Conservation (phyloP, 2,329 filamentous ascomycete species). For the Sclerotinia spermophila region DNA sequence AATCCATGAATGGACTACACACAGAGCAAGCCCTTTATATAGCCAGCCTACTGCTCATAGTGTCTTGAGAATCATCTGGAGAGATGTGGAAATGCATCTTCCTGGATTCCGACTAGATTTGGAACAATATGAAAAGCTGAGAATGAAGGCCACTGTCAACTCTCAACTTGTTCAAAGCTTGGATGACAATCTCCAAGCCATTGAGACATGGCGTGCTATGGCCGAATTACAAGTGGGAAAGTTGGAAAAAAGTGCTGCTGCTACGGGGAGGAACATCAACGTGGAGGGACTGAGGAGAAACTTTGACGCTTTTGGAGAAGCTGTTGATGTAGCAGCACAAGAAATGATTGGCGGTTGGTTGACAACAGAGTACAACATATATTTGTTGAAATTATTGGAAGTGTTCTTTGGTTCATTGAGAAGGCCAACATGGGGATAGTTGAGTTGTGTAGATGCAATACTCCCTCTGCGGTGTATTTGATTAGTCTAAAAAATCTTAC, state of each 20-base stretch:
- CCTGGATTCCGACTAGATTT: not conserved
- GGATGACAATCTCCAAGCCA: constrained; percentile 13
- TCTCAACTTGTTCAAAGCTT: not conserved
- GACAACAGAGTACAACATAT: not conserved
- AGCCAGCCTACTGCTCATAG: constrained; percentile 5
- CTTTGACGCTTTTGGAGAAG: constrained; percentile 2
- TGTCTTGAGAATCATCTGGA: constrained; percentile 12
- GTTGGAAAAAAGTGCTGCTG: constrained; percentile 4
- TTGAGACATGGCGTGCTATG: constrained; percentile 12
- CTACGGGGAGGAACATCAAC: not conserved
- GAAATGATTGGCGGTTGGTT: constrained; percentile 4
- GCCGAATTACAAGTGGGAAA: constrained; percentile 8
- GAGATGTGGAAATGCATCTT: constrained; percentile 17
- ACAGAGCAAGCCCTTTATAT: constrained; percentile 12
- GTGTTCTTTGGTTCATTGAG: constrained; percentile 7
- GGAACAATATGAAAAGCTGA: not conserved
- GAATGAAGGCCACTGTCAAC: not conserved
- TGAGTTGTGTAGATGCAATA: not conserved
- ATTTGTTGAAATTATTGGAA: constrained; percentile 4
- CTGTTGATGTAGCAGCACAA: constrained; percentile 10
- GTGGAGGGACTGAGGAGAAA: constrained; percentile 3
- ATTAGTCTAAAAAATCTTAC: constrained; percentile 56
- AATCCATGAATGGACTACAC: constrained; percentile 14
- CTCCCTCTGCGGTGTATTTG: not conserved
- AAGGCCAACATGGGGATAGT: not conserved